Conservation (phyloP, 805 yeast genomes). For the Candida khao-thaluensis region DNA sequence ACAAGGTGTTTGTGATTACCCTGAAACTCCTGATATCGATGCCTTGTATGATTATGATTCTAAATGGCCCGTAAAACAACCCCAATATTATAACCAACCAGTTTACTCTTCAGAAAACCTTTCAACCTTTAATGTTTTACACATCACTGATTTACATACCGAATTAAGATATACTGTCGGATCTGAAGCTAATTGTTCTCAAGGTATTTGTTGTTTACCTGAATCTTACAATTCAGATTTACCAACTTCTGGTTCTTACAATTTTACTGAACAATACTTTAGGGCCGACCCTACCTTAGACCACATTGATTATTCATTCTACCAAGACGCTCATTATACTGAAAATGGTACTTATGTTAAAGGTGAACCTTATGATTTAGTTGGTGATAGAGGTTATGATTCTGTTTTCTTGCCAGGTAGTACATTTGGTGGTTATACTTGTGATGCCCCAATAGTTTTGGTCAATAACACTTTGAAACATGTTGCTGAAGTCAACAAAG, state of each 20-base stretch:
- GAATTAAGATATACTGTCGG: slow-evolving; percentile 55
- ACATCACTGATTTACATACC: slow-evolving; percentile 65
- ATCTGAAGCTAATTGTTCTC: slow-evolving; percentile 56
- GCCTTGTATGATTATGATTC: slow-evolving; percentile 24
- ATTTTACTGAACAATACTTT: slow-evolving; percentile 30
- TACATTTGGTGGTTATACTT: slow-evolving; percentile 58
- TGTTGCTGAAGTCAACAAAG: slow-evolving; percentile 15
- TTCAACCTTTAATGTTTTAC: slow-evolving; percentile 58
- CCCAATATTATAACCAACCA: slow-evolving; percentile 25
- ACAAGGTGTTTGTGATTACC: slow-evolving; percentile 48
- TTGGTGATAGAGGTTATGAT: slow-evolving; percentile 20
- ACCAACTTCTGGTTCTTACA: slow-evolving; percentile 22
- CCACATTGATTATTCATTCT: slow-evolving; percentile 15
- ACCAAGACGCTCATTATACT: slow-evolving; percentile 29
- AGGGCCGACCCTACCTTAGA: slow-evolving; percentile 13
- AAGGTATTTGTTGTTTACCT: slow-evolving; percentile 60
- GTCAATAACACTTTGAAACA: slow-evolving; percentile 54
- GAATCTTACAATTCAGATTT: slow-evolving; percentile 39
- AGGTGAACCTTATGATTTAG: slow-evolving; percentile 36
- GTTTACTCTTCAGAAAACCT: slow-evolving; percentile 19
- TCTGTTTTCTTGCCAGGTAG: slow-evolving; percentile 48
- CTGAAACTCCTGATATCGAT: slow-evolving; percentile 51
- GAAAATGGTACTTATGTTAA: slow-evolving; percentile 23
- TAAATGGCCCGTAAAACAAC: slow-evolving; percentile 39
- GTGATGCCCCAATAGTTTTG: slow-evolving; percentile 66